Evolutionary conservation across 2,329 filamentous ascomycete genomes (phyloP), one percentile per base, ranked within the genome.

Genomic region (Cladorrhinum sp.): DNA sequence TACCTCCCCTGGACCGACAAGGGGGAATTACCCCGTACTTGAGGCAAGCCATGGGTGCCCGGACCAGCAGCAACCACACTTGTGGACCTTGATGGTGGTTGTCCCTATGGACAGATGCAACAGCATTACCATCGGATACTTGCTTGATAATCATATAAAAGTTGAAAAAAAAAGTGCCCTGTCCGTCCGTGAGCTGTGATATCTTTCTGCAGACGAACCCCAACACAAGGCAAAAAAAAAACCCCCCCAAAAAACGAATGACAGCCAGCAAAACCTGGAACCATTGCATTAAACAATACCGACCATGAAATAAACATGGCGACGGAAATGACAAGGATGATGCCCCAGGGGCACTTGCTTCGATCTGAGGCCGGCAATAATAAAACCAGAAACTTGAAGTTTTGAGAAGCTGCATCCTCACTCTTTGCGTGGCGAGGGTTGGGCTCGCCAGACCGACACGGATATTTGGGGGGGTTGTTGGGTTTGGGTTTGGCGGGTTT

Each of bases 391-490:
- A 46, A 18, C 5, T 21, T 48, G 39, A 21, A 46, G 39, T 28
- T 55, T n/a, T 50, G 52, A 61, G 42, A 61, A 62, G 49, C 28
- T 50, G 51, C 53, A 54, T 55, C 58, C 56, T 62, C 61, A 62
- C 62, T 64, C 53, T 61, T 61, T 28, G 49, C 36, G 56, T 42
- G 18, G 56, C 6, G 33, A 36, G 36, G 6, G 24, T 61, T 42
- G 56, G 57, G 58, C 48, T 62, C 51, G 23, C 49, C 28, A 24
- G 33, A 51, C 46, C n/a, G 50, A 33, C 26, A 59, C 51, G 48
- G 36, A 53, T 8, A 42, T 46, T 36, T 28, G 26, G 36, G 54
- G 54, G 20, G 49, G 49, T 51, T 51, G 9, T 26, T 12, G 49
- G 20, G 6, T 16, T 51, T 51, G 23, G 49, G 49, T 24, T 51